Evolutionary conservation across 2,329 filamentous ascomycete genomes (phyloP).

Genomic region (Calonectria multiphialidica): DNA sequence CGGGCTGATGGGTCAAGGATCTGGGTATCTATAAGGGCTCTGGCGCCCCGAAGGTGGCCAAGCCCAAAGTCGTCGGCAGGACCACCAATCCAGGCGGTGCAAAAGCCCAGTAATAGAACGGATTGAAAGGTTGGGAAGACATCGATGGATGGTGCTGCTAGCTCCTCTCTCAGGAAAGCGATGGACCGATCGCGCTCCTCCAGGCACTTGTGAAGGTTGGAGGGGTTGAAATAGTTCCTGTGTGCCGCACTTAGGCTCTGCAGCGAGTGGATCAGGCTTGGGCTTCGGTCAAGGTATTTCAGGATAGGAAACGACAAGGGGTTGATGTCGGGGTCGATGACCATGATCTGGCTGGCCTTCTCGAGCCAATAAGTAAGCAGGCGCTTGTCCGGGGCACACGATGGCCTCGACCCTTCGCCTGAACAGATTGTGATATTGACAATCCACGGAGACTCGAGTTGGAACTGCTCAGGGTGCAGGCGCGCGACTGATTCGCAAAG

Average conservation of each 20-base stretch:
- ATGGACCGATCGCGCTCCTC: background rate
- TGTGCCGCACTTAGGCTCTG: slow-evolving; percentile 17
- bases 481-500: too few relatives aligned
- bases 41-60: slow-evolving; percentile 9
- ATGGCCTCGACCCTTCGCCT: too few relatives aligned
- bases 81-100: background rate
- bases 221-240: background rate
- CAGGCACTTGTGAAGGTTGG: background rate
- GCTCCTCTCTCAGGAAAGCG: background rate
- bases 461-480: too few relatives aligned
- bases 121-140: background rate
- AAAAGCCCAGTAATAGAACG: slow-evolving; percentile 8
- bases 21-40: background rate
- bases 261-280: background rate
- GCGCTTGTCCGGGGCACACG: background rate
- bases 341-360: slow-evolving; percentile 13
- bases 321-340: slow-evolving; percentile 10
- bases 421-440: too few relatives aligned
- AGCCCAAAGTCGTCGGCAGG: background rate
- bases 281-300: background rate
- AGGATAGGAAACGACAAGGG: slow-evolving; percentile 12
- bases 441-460: too few relatives aligned
- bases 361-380: slow-evolving; percentile 12
- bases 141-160: background rate
- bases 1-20: background rate